Conservation (phyloP, 352 stramenopile genomes). For the Globisporangium carolinianum region DNA sequence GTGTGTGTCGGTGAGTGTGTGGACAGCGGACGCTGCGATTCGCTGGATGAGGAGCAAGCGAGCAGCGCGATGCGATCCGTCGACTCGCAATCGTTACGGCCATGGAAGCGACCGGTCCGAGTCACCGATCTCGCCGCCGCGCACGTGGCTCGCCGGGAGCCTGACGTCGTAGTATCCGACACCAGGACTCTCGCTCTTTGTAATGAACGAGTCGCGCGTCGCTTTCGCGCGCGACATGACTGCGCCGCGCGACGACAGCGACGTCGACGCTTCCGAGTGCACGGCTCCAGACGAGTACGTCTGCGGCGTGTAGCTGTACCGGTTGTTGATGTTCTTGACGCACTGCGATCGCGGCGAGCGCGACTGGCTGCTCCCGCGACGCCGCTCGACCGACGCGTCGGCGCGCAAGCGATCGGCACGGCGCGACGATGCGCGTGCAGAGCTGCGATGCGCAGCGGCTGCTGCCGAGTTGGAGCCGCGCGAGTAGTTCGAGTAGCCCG, state of each 20-base stretch:
- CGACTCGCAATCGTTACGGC: slow-evolving; percentile 16
- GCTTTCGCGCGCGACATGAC: slow-evolving; percentile 59
- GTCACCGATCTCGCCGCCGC: slow-evolving; percentile 71
- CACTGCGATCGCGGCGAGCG: slow-evolving; percentile 34
- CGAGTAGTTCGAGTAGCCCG: slow-evolving; percentile 47
- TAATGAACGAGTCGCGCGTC: slow-evolving; percentile 65
- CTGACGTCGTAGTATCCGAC: slow-evolving; percentile 79
- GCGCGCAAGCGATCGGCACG: slow-evolving; percentile 20
- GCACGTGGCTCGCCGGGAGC: slow-evolving; percentile 43
- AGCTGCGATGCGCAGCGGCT: slow-evolving; percentile 18
- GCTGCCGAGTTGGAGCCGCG: slow-evolving; percentile 18
- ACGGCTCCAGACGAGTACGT: slow-evolving; percentile 33
- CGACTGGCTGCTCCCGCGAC: slow-evolving; percentile 13
- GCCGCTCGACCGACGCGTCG: slow-evolving; percentile 34
- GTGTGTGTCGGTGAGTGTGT: background rate
- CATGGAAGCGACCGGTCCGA: slow-evolving; percentile 59
- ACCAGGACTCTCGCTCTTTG: slow-evolving; percentile 58
- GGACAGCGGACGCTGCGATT: background rate
- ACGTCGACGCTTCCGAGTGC: slow-evolving; percentile 27
- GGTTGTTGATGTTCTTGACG: slow-evolving; percentile 45
- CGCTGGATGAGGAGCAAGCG: background rate
- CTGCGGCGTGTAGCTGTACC: slow-evolving; percentile 67
- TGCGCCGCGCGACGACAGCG: slow-evolving; percentile 57
- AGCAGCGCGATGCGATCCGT: background rate
- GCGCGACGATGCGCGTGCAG: slow-evolving; percentile 1